phyloP scores from a whole-genome alignment of 345 rosid species.

The Sonneratia alba region DNA sequence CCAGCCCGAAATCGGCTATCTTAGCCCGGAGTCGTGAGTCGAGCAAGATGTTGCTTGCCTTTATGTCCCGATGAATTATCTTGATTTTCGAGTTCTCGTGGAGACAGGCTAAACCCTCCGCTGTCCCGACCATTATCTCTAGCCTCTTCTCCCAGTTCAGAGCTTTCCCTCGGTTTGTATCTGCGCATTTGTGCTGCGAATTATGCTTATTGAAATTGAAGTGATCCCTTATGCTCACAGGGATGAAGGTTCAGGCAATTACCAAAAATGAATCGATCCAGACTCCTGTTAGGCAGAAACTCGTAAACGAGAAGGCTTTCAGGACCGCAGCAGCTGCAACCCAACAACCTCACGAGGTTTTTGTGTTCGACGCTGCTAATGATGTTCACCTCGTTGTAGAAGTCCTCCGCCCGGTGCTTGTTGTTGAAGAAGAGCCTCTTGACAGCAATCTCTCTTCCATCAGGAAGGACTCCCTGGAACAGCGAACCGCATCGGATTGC shows the following conservation, averaged over 20 bases:
- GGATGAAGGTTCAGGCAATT: neutral
- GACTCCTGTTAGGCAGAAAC: constrained; percentile 72
- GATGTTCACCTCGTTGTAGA: constrained; percentile 88
- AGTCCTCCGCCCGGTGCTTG: constrained; percentile 81
- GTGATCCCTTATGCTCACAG: too few species aligned
- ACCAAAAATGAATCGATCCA: constrained; percentile 79
- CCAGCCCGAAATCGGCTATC: constrained; percentile 91
- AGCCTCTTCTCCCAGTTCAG: constrained; percentile 67
- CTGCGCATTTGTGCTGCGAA: constrained; percentile 22
- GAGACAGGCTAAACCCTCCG: constrained; percentile 74
- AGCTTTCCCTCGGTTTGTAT: constrained; percentile 45
- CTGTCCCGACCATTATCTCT: constrained; percentile 61
- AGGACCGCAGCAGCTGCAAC: constrained; percentile 88
- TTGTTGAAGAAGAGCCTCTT: constrained; percentile 87
- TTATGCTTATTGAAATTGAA: too few species aligned
- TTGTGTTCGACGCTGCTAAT: constrained; percentile 82
- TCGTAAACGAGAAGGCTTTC: constrained; percentile 95
- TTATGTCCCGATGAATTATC: constrained; percentile 84
- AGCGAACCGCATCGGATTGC: neutral
- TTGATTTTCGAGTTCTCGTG: constrained; percentile 60
- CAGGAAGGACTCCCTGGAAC: constrained; percentile 66
- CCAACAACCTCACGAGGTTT: constrained; percentile 80
- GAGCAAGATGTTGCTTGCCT: constrained; percentile 82
- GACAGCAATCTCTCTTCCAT: constrained; percentile 89
- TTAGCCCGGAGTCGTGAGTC: constrained; percentile 76